Base-by-base conservation (phyloP, 352 stramenopile genomes). In the Phytopythium litorale region DNA sequence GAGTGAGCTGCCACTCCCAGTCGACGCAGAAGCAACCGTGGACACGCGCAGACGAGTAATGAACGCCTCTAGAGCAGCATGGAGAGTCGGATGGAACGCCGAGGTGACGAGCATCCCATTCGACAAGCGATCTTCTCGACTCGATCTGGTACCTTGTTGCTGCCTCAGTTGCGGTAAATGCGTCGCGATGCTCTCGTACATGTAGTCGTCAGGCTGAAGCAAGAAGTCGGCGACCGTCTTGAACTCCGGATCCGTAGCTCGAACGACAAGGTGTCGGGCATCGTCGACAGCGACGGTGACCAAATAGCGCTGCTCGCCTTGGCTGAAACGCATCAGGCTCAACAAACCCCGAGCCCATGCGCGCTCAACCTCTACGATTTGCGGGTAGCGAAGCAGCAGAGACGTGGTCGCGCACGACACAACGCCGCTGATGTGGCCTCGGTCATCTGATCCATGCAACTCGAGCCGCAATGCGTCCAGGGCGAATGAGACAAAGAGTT, bases 191-290 rank as follows among this genome's bases (percentile, higher is more conserved):
- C 8, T 49, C 1, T 45, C 35, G 23, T 49, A 58, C 21, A 11
- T 37, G 46, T 76, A 92, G 43, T 92, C 82, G 43, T 85, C 57
- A 42, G 83, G 55, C 25, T 40, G 25, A 25, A 92, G 58, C 3
- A 71, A 38, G n/a, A 89, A 79, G 13, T 87, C 70, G 61, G 84
- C 81, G 15, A 60, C 62, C 59, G 78, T 76, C 60, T 88, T 92
- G 61, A 75, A 77, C 4, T 82, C 52, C 25, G 84, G 81, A 16
- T 92, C 81, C 50, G 54, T 64, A 1, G 76, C 76, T 43, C 75
- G 68, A 45, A 92, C 40, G 7, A 84, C 32, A 0, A 92, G 62
- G 4, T 62, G 58, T 8, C 42, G 46, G 1, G 62, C 66, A 2
- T 62, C 25, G 8, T 78, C 72, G 0, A 86, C 21, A 1, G 71